These are phyloP conservation scores for Diplosphaera chodatii DNA, from an alignment of 139 green algal species.

Conservation along the genomic window DNA sequence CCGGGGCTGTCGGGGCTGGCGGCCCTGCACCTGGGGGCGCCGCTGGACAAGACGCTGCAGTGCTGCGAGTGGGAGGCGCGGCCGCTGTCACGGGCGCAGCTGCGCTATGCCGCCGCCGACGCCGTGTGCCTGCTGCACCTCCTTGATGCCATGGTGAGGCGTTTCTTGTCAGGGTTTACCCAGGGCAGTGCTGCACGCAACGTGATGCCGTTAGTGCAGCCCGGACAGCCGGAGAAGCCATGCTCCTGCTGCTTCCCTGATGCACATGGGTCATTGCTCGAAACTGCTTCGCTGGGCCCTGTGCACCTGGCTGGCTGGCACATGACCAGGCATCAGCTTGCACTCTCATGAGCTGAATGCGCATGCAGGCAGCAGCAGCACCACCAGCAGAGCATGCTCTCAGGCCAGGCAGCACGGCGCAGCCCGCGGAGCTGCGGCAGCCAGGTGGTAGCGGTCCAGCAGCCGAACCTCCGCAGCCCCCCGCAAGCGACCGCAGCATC, in stretches of 20 bases:
- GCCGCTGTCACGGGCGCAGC: constrained; percentile 14
- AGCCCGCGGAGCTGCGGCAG: too few relatives aligned
- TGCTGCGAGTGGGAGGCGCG: constrained; percentile 34
- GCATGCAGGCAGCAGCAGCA: neutral
- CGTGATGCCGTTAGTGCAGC: too few relatives aligned
- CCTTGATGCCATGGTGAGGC: constrained; percentile 25
- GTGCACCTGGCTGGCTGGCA: too few relatives aligned
- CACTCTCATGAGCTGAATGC: too few relatives aligned
- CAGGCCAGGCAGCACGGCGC: neutral
- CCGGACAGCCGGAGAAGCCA: neutral
- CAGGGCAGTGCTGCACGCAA: too few relatives aligned
- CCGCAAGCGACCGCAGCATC: too few relatives aligned
- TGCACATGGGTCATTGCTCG: neutral
- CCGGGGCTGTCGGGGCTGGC: constrained; percentile 30
- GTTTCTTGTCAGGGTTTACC: too few relatives aligned
- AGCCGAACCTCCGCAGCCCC: too few relatives aligned
- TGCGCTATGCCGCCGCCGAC: constrained; percentile 39
- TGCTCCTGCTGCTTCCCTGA: neutral
- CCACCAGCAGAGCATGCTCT: neutral
- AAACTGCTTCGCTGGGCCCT: neutral
- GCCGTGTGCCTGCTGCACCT: constrained; percentile 37
- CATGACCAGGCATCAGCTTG: too few relatives aligned
- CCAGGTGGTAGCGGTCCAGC: too few relatives aligned
- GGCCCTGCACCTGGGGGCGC: constrained; percentile 22
- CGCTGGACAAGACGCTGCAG: constrained; percentile 49